Evolutionary conservation across 108 stramenopile genomes (phyloP), one percentile per base, ranked within the genome.

Genomic region (Thalassiosira profunda): DNA sequence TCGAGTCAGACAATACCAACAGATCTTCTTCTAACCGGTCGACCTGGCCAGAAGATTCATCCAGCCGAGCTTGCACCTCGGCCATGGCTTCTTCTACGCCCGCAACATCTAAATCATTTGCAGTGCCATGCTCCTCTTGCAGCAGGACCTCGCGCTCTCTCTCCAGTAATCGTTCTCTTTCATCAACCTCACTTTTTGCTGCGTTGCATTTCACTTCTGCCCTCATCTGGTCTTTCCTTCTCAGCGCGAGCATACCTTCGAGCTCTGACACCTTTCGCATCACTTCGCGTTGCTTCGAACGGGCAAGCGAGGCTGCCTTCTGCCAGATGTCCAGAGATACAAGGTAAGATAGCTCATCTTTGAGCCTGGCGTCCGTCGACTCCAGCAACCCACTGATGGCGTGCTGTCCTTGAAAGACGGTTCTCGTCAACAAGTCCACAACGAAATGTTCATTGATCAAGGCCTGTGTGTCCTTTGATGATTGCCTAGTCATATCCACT

Each of bases 391-490:
- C 89, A 58, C 88, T 87, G 25, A 93, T 66, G 1, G 81, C 61
- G 51, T 90, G 89, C 47, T 93, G 92, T 25, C 92, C 92, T 46
- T 93, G 87, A 58, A 93, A 93, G 45, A 88, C 83, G 24, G 87
- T 76, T 48, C 92, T 82, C 11, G 77, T 48, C 31, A 93, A 59
- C 8, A 89, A 58, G 36, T 64, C 63, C n/a, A n/a, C n/a, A n/a
- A n/a, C n/a, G 59, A 90, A 82, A 21, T 72, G 62, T 54, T 90
- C 84, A 38, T 93, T 84, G 8, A 93, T 76, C 8, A 84, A 9
- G 40, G 43, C 44, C 63, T 90, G 89, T 7, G 92, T 93, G 36
- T 90, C 92, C 51, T 83, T 81, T 14, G 59, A 51, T 35, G 89
- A 88, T 62, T 93, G 92, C 29, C 74, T 63, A 17, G 92, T 89